Evolutionary conservation across 257 asterid genomes (phyloP).

Genomic region (Penstemon eatonii): DNA sequence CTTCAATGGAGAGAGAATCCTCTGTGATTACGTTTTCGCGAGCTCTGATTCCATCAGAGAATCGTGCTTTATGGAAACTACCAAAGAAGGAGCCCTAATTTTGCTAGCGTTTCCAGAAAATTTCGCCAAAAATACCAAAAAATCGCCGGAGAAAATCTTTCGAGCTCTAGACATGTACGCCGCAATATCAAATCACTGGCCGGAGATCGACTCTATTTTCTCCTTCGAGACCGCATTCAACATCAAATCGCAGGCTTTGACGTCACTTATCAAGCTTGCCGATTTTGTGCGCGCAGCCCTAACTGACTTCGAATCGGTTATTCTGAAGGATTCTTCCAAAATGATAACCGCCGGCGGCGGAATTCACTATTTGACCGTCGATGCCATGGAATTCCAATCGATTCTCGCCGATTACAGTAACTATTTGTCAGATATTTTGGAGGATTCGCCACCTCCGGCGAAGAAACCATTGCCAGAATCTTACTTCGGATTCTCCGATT

Average conservation of each 20-base stretch:
- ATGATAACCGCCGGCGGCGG: conserved; percentile 63
- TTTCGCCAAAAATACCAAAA: conserved; percentile 50
- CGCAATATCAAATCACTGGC: conserved; percentile 61
- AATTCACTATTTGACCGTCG: conserved; percentile 53
- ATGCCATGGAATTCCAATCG: conserved; percentile 59
- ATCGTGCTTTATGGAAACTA: conserved; percentile 57
- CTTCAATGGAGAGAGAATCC: conserved; percentile 57
- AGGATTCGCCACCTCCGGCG: conserved; percentile 44
- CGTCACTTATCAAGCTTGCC: conserved; percentile 53
- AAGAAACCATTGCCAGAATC: conserved; percentile 47
- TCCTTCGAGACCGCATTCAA: conserved; percentile 46
- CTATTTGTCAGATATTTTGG: conserved; percentile 50
- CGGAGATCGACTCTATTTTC: conserved; percentile 69
- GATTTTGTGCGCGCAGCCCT: conserved; percentile 46
- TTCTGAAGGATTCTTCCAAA: conserved; percentile 61
- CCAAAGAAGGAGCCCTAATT: conserved; percentile 63
- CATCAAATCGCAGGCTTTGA: conserved; percentile 51
- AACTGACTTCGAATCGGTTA: conserved; percentile 53
- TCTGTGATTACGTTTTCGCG: conserved; percentile 67
- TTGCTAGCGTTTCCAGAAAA: conserved; percentile 67
- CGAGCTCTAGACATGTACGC: conserved; percentile 76
- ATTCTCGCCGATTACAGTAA: conserved; percentile 72
- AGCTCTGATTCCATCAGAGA: conserved; percentile 62
- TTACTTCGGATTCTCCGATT: conserved; percentile 48
- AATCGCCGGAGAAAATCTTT: conserved; percentile 58